Base-by-base conservation (phyloP, 2,329 filamentous ascomycete genomes). In the Akanthomyces uredinophilus region DNA sequence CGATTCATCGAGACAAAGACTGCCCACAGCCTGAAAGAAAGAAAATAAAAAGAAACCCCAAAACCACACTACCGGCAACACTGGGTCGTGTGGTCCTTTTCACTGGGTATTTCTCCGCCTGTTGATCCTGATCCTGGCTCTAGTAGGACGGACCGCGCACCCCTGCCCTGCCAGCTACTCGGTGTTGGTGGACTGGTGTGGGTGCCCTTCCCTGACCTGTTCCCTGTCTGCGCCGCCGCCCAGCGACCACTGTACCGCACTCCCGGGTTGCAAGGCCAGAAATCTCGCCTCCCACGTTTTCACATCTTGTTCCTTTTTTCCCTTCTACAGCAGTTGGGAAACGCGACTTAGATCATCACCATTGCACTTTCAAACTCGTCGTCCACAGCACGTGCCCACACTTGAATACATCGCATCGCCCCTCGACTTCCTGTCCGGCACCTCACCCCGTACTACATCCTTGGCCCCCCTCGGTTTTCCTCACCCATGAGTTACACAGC, bases 211-310 rank as follows among this genome's bases (percentile, higher is more conserved):
- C 39, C 53, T 56, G 53, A n/a, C 39, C 13, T 13, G 16, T n/a
- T 16, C 35, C 50, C n/a, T 46, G 43, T 24, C 39, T 24, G 24
- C 24, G 39, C 39, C 29, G 51, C 52, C 10, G 49, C 53, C 41
- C 44, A 49, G 55, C 46, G 55, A 27, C 55, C 55, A 49, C 32
- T 46, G 55, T 29, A 58, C 55, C 55, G 44, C 55, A 41, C n/a
- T 58, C 44, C 46, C 35, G 55, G 55, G 35, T 58, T 27, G 6
- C 44, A 39, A 49, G 55, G 55, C 55, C 27, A 29, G n/a, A 22
- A 58, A 50, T 58, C 55, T 58, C 43, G 55, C 24, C 43, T 57
- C 54, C 54, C 54, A 57, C 54, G 43, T 49, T 57, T 44, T 57
- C 27, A 14, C 27, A 57, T 57, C 54, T 57, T 43, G n/a, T 37